Base-by-base conservation (phyloP, 257 asterid genomes). In the Salvia splendens region DNA sequence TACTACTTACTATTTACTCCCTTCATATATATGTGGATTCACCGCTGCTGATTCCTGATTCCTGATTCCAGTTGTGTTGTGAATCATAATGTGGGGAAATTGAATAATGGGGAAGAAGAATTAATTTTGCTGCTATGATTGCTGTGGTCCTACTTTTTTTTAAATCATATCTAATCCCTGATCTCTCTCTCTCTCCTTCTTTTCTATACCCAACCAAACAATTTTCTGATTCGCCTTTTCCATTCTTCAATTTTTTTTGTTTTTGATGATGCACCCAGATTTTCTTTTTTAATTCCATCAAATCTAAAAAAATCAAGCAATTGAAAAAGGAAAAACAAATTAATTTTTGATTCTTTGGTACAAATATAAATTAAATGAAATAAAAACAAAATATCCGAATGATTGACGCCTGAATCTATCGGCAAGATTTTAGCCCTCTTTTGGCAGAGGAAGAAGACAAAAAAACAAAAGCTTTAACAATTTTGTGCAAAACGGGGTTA, bases 101-200 rank as follows among this genome's bases (percentile, higher is more conserved):
- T 14, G 45, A 55, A 55, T 30, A 54, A 54, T 54, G 40, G 1
- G 16, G 30, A 60, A 15, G 8, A 10, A 30, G 59, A 38, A 38
- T 45, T 60, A 24, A 49, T 60, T 33, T 28, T 41, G 65, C 33
- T 33, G 56, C 65, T 52, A 41, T 71, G 51, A 71, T 71, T 71
- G 47, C 12, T 48, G 69, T 71, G 30, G 30, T 24, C 30, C 30
- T 24, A 24, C 30, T 40, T 8, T 40, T 40, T 40, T 8, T 40
- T 56, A 56, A 56, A 68, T 68, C 59, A 68, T 57, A 33, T 15
- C 73, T 38, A 61, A 61, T 51, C 56, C 47, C 55, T 55, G 45
- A 46, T 64, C 30, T 53, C 43, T 35, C 9, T 48, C 30, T 24
- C 30, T 24, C n/a, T 20, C 2, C 30, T 24, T 24, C 30, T 24